phyloP scores from a whole-genome alignment of 768 basidiomycete species.

The Pseudohyphozyma bogoriensis region DNA sequence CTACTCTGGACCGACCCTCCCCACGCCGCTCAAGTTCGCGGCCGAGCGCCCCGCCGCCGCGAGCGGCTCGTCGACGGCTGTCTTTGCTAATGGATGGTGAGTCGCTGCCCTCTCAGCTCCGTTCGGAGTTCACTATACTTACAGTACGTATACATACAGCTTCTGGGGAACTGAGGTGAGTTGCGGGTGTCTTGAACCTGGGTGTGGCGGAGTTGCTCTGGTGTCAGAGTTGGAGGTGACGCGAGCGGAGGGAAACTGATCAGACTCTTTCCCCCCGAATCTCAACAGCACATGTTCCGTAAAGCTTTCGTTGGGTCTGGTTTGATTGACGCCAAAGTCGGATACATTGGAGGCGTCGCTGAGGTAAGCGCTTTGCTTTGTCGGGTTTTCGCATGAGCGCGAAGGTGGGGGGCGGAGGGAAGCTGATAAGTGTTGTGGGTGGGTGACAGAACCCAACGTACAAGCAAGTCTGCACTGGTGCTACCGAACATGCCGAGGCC shows the following conservation, averaged over 20 bases:
- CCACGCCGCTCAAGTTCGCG: conserved; percentile 18
- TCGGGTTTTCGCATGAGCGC: no score
- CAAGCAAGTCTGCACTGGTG: conserved; percentile 62
- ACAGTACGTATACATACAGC: neutral
- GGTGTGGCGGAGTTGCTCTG: neutral
- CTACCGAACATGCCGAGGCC: conserved; percentile 81
- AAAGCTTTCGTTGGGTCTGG: conserved; percentile 14
- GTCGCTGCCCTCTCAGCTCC: neutral
- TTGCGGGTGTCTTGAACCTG: no score
- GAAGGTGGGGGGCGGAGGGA: no score
- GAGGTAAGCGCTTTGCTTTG: conserved; percentile 37
- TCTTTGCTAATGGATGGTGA: conserved; percentile 26
- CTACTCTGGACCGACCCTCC: conserved; percentile 25
- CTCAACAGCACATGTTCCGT: conserved; percentile 22
- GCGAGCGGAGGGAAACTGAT: neutral
- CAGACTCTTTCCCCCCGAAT: neutral
- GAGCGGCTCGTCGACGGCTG: neutral
- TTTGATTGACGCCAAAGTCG: conserved; percentile 57
- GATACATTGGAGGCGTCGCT: conserved; percentile 64
- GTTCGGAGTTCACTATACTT: neutral
- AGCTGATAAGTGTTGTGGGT: no score
- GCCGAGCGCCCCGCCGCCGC: neutral
- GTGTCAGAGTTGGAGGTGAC: neutral
- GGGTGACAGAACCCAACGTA: conserved; percentile 51
- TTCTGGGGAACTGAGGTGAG: conserved; percentile 23